A percentile compares a stretch with the other conserved stretches of the same genome.
Conservation (phyloP, 352 stramenopile genomes). For the Globisporangium iwayamae region DNA sequence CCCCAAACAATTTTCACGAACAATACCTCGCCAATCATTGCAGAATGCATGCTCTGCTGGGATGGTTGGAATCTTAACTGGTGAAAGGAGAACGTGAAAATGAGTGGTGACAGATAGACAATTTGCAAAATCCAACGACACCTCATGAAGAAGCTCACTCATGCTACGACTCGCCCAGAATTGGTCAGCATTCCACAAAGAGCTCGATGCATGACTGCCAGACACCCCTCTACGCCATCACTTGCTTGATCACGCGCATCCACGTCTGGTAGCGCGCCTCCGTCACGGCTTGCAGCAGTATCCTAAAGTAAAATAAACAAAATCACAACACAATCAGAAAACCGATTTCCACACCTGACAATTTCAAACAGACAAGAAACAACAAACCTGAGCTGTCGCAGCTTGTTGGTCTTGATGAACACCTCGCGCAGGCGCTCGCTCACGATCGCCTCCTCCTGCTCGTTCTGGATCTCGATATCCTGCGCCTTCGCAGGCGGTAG, state of each 20-base stretch:
- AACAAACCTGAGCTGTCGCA: conserved; percentile 35
- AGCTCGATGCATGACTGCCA: neutral
- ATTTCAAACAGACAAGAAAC: neutral
- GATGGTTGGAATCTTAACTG: too few relatives aligned
- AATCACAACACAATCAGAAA: neutral
- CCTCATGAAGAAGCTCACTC: neutral
- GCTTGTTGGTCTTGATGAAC: conserved; percentile 44
- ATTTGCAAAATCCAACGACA: neutral
- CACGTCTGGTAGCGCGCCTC: conserved; percentile 52
- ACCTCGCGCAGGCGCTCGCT: conserved; percentile 31
- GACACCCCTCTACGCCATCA: conserved; percentile 20
- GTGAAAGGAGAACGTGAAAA: neutral
- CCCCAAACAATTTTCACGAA: conserved; percentile 1
- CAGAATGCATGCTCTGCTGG: too few relatives aligned
- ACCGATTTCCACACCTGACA: neutral
- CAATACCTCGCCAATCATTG: too few relatives aligned
- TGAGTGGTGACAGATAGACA: neutral
- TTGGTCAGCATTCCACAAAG: neutral
- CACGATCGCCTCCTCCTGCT: conserved; percentile 23
- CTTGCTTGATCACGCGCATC: conserved; percentile 32
- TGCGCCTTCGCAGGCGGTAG: conserved; percentile 30
- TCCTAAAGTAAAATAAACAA: conserved; percentile 18
- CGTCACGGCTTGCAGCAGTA: conserved; percentile 49
- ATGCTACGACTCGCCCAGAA: neutral
- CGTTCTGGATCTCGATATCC: conserved; percentile 22